A percentile compares a stretch with the other conserved stretches of the same genome.
Conservation (phyloP, 352 stramenopile genomes). For the Globisporangium polare region DNA sequence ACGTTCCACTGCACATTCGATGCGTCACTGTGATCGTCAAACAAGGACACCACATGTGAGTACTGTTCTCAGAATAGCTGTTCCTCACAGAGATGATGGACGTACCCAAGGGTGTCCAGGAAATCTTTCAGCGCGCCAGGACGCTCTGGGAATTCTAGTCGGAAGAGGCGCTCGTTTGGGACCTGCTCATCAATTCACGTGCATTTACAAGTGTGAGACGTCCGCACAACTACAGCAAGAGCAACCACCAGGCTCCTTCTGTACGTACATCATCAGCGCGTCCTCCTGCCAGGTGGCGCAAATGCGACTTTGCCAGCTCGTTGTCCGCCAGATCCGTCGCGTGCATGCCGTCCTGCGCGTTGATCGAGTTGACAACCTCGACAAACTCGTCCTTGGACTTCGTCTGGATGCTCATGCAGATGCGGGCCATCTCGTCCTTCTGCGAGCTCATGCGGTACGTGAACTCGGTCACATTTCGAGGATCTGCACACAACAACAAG, state of each 20-base stretch:
- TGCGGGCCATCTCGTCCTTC: slow-evolving; percentile 76
- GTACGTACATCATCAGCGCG: slow-evolving; percentile 59
- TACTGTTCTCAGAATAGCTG: no score
- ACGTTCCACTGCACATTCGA: slow-evolving; percentile 91
- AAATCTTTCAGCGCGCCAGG: slow-evolving; percentile 92
- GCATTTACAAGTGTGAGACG: background rate
- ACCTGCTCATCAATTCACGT: slow-evolving; percentile 36
- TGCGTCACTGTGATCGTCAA: background rate
- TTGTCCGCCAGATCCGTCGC: slow-evolving; percentile 93
- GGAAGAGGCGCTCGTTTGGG: slow-evolving; percentile 93
- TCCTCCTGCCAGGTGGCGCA: slow-evolving; percentile 95
- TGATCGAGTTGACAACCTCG: slow-evolving; percentile 65
- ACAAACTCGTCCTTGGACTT: slow-evolving; percentile 61
- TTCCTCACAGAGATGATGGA: no score
- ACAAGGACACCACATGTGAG: no score
- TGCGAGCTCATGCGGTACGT: slow-evolving; percentile 92
- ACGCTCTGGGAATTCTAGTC: slow-evolving; percentile 95
- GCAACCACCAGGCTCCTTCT: no score
- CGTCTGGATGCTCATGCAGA: slow-evolving; percentile 96
- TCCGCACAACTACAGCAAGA: no score
- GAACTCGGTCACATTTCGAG: slow-evolving; percentile 94
- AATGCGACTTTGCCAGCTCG: slow-evolving; percentile 95
- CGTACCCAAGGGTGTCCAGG: slow-evolving; percentile 78
- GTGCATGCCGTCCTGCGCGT: slow-evolving; percentile 76
- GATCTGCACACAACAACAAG: slow-evolving; percentile 29